Evolutionary conservation across 306 rosid species (phyloP).

Genomic region (Alnus glutinosa): DNA sequence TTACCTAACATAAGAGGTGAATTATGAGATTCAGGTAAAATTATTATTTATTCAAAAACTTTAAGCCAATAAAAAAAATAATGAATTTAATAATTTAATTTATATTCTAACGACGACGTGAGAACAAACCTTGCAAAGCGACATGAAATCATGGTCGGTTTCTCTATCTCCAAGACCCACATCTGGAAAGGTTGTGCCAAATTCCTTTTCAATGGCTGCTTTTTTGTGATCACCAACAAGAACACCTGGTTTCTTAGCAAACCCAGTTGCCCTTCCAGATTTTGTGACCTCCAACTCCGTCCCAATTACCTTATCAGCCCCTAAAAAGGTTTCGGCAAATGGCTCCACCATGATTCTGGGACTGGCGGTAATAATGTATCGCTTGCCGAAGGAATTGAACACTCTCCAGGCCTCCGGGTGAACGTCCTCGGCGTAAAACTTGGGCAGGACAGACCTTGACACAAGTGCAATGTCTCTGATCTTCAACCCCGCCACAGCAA

Average conservation of each 20-base stretch:
- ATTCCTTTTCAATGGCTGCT: conserved; percentile 54
- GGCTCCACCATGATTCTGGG: conserved; percentile 90
- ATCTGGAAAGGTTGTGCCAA: conserved; percentile 63
- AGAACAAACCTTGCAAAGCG: conserved; percentile 77
- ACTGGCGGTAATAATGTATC: conserved; percentile 70
- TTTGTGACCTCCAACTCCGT: conserved; percentile 60
- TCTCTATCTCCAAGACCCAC: conserved; percentile 83
- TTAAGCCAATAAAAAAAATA: too few relatives aligned
- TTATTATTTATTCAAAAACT: too few relatives aligned
- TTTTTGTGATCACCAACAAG: conserved; percentile 75
- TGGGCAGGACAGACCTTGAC: conserved; percentile 69
- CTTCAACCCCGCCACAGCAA: conserved; percentile 62
- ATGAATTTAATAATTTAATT: too few relatives aligned
- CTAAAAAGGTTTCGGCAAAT: conserved; percentile 61
- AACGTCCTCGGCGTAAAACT: conserved; percentile 78
- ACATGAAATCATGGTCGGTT: conserved; percentile 89
- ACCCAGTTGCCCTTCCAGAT: conserved; percentile 73
- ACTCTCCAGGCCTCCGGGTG: conserved; percentile 74
- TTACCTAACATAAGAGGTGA: too few relatives aligned
- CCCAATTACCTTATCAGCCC: conserved; percentile 82
- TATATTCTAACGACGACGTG: too few relatives aligned
- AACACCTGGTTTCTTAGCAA: conserved; percentile 75
- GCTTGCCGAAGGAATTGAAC: conserved; percentile 76
- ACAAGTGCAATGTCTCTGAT: conserved; percentile 67
- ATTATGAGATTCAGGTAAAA: too few relatives aligned